Percentiles rank a stretch among this genome's conserved stretches.
Evolutionary conservation across 2,329 filamentous ascomycete species (phyloP).

Genomic region (Nemania diffusa): DNA sequence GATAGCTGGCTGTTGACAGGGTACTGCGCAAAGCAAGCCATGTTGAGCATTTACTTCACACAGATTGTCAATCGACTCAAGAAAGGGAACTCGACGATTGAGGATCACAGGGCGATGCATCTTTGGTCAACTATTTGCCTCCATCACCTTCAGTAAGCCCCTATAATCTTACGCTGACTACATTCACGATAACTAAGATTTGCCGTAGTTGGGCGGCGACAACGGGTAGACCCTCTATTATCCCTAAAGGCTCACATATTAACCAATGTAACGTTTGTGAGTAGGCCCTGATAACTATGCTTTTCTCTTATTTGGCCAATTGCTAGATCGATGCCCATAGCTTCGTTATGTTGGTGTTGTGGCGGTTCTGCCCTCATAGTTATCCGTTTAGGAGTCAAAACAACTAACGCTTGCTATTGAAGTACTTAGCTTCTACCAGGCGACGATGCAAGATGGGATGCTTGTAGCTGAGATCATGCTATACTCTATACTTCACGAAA

Average conservation of each 20-base stretch:
- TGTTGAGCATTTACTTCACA: conserved; percentile 56
- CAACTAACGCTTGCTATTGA: conserved; percentile 7
- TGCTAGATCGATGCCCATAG: background rate
- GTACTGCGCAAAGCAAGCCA: conserved; percentile 56
- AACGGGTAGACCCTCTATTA: conserved; percentile 53
- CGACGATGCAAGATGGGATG: conserved; percentile 56
- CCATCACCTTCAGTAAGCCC: conserved; percentile 51
- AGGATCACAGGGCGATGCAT: conserved; percentile 51
- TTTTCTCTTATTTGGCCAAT: background rate
- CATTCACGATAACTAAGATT: background rate
- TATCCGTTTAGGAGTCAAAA: background rate
- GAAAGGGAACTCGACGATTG: conserved; percentile 45
- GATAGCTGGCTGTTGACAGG: conserved; percentile 57
- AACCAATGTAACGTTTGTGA: conserved; percentile 52
- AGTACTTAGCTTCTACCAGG: conserved; percentile 54
- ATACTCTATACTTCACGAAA: conserved; percentile 52
- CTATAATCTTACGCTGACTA: background rate
- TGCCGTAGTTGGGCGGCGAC: conserved; percentile 54
- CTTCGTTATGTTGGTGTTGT: background rate
- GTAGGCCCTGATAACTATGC: background rate
- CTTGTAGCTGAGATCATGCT: conserved; percentile 54
- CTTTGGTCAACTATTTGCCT: conserved; percentile 53
- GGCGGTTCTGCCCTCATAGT: background rate
- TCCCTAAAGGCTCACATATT: conserved; percentile 51
- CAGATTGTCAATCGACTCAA: conserved; percentile 53